Conservation (phyloP, 305 asterid species). For the Euphrasia arctica region DNA sequence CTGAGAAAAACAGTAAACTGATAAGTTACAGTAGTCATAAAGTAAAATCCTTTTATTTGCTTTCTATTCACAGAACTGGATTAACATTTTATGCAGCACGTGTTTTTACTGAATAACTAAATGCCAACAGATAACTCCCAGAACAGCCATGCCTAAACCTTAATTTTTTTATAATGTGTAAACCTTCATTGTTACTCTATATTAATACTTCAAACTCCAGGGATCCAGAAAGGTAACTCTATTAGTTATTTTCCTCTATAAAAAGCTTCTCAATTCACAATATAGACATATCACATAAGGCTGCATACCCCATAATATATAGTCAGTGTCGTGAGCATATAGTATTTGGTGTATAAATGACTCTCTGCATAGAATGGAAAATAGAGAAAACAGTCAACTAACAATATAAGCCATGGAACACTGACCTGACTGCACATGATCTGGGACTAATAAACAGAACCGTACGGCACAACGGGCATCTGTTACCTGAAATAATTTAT, state of each 20-base stretch:
- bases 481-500: conserved; percentile 57
- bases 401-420: conserved; percentile 21
- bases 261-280: not conserved
- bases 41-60: conserved; percentile 12
- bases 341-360: not conserved
- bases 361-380: conserved; percentile 7
- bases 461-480: conserved; percentile 95
- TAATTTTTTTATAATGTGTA: not conserved
- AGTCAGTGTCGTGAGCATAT: conserved; percentile 6
- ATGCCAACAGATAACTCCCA: conserved; percentile 11
- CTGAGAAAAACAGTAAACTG: conserved; percentile 46
- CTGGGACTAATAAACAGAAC: conserved; percentile 82
- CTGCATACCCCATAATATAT: not conserved
- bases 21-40: conserved; percentile 23
- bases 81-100: not conserved
- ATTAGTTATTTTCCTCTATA: not conserved
- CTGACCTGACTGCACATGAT: conserved; percentile 85
- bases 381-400: conserved; percentile 15
- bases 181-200: conserved; percentile 11
- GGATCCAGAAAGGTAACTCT: not conserved
- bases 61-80: conserved; percentile 18
- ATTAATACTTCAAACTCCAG: conserved; percentile 2
- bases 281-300: not conserved
- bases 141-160: conserved; percentile 4
- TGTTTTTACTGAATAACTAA: not conserved